Base-by-base conservation (phyloP, 306 rosid genomes). In the Sesbania bispinosa region DNA sequence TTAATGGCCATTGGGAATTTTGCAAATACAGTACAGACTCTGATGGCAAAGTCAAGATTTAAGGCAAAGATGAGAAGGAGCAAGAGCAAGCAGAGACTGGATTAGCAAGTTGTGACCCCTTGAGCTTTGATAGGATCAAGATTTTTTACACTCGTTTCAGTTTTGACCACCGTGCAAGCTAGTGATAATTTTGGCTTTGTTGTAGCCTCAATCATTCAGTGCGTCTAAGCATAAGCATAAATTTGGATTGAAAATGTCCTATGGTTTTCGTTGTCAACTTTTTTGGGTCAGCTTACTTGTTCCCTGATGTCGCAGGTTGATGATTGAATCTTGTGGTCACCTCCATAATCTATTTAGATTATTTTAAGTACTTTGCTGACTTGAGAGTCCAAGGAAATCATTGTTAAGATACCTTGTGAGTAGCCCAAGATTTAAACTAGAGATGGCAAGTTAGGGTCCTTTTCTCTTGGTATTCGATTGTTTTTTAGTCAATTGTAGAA, bases 1-100 rank as follows among this genome's bases (percentile, higher is more conserved):
- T 30, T 86, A 11, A 95, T 95, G 99, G 99, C 99, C 46, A 80
- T 89, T 38, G 99, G 96, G 79, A 95, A 95, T 88, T 95, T 95
- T 62, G 68, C 74, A 85, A 83, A 91, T 79, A 95, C 99, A 10
- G 97, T 95, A 57, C 86, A 91, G 79, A 95, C 93, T 10, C 89
- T 95, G 68, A 64, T 89, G 91, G 86, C 15, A 15, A 95, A 95
- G 63, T 91, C 97, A 36, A 89, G 97, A 79, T 87, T 95, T 68
- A 95, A 95, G 90, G 99, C 99, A 41, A 95, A 95, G 88, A 91
- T 95, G 96, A 91, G 79, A 77, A 91, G 76, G 78, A 88, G 80
- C 81, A 91, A 79, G 89, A 95, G 97, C 92, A 95, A 85, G 89
- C 96, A 89, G 76, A 89, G 87, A 51, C 57, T 94, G 79, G 53